Percentiles rank a stretch among this genome's conserved stretches.
These are phyloP conservation scores for Venustampulla echinocandica DNA, from an alignment of 495 filamentous ascomycete species.

Conservation along the genomic window DNA sequence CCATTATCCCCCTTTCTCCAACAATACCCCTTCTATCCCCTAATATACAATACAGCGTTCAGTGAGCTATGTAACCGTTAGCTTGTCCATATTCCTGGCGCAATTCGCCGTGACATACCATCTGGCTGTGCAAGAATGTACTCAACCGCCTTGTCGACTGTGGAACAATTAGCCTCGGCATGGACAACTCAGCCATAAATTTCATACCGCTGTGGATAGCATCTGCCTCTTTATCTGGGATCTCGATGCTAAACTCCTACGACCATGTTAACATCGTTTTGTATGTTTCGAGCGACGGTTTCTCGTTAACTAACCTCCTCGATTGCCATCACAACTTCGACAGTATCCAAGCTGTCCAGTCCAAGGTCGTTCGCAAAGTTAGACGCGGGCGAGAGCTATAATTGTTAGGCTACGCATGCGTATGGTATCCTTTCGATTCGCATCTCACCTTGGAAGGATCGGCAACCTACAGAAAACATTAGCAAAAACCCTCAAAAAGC, in stretches of 20 bases:
- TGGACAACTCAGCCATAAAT: not conserved
- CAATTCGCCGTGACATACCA: conserved; percentile 29
- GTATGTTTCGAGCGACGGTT: not conserved
- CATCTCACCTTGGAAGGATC: conserved; percentile 63
- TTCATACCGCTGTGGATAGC: conserved; percentile 91
- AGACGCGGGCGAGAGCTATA: conserved; percentile 66
- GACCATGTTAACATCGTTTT: conserved; percentile 2
- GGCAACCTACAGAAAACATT: conserved; percentile 65
- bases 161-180: conserved; percentile 20
- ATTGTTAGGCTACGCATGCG: conserved; percentile 10
- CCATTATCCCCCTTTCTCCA: conserved; percentile 11
- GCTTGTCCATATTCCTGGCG: conserved; percentile 3
- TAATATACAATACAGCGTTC: conserved; percentile 24
- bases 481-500: conserved; percentile 85
- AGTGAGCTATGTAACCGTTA: conserved; percentile 27
- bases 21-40: conserved; percentile 9
- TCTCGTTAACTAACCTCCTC: conserved; percentile 70
- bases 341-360: conserved; percentile 92
- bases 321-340: conserved; percentile 99
- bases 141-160: conserved; percentile 90
- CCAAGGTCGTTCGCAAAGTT: conserved; percentile 96
- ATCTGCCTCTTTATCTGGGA: conserved; percentile 98
- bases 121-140: conserved; percentile 95
- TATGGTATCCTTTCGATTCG: conserved; percentile 11
- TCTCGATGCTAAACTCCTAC: conserved; percentile 99